Percentiles rank a stretch among this genome's conserved stretches.
Evolutionary conservation across 805 yeast species (phyloP).

Genomic region (Zygoascus biomembranicola): DNA sequence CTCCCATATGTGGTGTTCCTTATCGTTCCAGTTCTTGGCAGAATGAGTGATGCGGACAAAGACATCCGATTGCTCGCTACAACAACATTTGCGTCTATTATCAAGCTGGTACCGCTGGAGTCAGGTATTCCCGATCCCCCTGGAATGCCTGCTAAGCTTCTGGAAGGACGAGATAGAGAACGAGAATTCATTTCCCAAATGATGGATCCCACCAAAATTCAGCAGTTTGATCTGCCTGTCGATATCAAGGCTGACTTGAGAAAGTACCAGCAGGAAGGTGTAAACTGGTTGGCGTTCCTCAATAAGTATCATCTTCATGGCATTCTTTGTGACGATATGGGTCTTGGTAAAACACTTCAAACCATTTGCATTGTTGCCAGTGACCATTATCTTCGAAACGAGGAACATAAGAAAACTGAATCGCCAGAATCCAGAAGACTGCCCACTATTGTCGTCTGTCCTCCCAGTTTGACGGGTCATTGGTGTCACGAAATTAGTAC

Average conservation of each 20-base stretch:
- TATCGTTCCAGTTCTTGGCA: slow-evolving; percentile 91
- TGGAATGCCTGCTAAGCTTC: slow-evolving; percentile 74
- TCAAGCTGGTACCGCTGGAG: slow-evolving; percentile 91
- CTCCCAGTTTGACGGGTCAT: slow-evolving; percentile 96
- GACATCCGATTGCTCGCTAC: slow-evolving; percentile 90
- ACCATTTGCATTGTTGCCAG: slow-evolving; percentile 95
- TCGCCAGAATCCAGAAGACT: slow-evolving; percentile 61
- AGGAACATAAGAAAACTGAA: slow-evolving; percentile 52
- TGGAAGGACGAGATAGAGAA: slow-evolving; percentile 86
- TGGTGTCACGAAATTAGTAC: slow-evolving; percentile 94
- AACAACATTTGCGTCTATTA: slow-evolving; percentile 91
- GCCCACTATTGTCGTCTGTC: slow-evolving; percentile 86
- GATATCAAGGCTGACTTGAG: slow-evolving; percentile 87
- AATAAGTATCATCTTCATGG: slow-evolving; percentile 96
- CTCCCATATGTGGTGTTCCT: slow-evolving; percentile 91
- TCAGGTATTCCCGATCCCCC: slow-evolving; percentile 95
- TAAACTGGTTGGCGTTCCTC: slow-evolving; percentile 93
- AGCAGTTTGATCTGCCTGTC: slow-evolving; percentile 83
- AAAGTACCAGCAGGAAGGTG: slow-evolving; percentile 96
- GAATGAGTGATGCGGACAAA: slow-evolving; percentile 92
- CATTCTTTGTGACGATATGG: slow-evolving; percentile 98
- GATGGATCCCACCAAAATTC: slow-evolving; percentile 93
- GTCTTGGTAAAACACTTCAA: slow-evolving; percentile 93
- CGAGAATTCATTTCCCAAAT: slow-evolving; percentile 91
- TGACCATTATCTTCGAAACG: slow-evolving; percentile 81